Percentiles rank a stretch among this genome's conserved stretches.
Evolutionary conservation across 208 protist species (phyloP).

Genomic region (Crithidia sp.): DNA sequence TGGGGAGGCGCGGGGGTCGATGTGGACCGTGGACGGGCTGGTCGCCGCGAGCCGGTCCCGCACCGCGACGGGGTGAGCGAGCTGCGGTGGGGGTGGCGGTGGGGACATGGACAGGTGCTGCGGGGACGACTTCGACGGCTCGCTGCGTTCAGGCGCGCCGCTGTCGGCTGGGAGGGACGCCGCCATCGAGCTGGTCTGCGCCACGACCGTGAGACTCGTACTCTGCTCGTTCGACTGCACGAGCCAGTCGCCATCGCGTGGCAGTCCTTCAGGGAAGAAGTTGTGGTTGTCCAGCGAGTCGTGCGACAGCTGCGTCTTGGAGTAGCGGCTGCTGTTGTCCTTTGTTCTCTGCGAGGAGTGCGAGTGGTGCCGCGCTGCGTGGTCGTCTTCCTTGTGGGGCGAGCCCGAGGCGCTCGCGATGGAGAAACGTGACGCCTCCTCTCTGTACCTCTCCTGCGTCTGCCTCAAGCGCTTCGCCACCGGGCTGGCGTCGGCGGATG

Average conservation of each 20-base stretch:
- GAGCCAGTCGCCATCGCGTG: constrained; percentile 14
- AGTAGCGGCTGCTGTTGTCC: not conserved
- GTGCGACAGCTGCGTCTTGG: not conserved
- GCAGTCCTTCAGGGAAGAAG: constrained; percentile 17
- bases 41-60: not conserved
- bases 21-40: not conserved
- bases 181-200: constrained; percentile 1
- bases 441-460: too few relatives aligned
- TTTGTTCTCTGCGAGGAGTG: not conserved
- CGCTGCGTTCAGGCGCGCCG: not conserved
- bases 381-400: too few relatives aligned
- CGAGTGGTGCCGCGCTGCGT: not conserved
- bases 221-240: constrained; percentile 20
- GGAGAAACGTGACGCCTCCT: too few relatives aligned
- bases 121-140: constrained; percentile 11
- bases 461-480: too few relatives aligned
- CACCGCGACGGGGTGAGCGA: constrained; percentile 18
- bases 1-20: constrained; percentile 2
- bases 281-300: not conserved
- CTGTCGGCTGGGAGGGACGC: constrained; percentile 3
- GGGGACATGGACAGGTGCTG: constrained; percentile 3
- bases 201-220: constrained; percentile 6
- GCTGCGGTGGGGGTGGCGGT: constrained; percentile 5
- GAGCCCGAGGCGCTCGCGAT: too few relatives aligned
- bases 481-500: too few relatives aligned